A percentile compares a stretch with the other conserved stretches of the same genome.
Conservation (phyloP, 2,329 filamentous ascomycete genomes). For the Simplicillium sp. region DNA sequence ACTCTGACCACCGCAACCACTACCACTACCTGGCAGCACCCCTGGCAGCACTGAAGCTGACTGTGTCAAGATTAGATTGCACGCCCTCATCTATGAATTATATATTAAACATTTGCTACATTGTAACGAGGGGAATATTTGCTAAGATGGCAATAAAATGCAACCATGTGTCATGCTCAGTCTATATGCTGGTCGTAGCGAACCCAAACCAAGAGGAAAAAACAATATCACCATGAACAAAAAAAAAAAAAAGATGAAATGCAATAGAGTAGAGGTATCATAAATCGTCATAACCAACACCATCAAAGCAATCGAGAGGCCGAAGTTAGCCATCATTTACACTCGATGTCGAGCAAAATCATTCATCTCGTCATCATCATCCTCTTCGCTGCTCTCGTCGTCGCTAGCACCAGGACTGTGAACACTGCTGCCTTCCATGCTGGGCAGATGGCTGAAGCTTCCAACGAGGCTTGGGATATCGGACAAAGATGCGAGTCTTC, state of each 20-base stretch:
- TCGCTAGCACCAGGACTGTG: constrained; percentile 41
- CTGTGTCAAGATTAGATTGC: no score
- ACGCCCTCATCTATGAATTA: no score
- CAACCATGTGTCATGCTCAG: no score
- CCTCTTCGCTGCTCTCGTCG: constrained; percentile 45
- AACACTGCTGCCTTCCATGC: constrained; percentile 37
- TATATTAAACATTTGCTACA: no score
- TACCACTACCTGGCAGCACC: no score
- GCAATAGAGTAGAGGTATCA: not conserved
- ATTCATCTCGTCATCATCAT: constrained; percentile 50
- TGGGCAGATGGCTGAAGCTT: constrained; percentile 33
- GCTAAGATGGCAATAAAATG: no score
- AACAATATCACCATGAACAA: no score
- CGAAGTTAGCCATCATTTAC: constrained; percentile 9
- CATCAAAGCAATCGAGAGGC: no score
- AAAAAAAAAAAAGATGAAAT: not conserved
- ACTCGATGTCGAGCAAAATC: constrained; percentile 15
- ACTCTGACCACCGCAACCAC: no score
- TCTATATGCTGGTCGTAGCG: not conserved
- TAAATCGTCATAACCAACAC: no score
- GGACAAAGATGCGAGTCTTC: constrained; percentile 19
- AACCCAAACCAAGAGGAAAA: not conserved
- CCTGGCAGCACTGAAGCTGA: no score
- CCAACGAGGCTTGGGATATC: constrained; percentile 24
- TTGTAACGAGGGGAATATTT: no score